Evolutionary conservation across 805 yeast genomes (phyloP).

Genomic region (Ogataea pini): DNA sequence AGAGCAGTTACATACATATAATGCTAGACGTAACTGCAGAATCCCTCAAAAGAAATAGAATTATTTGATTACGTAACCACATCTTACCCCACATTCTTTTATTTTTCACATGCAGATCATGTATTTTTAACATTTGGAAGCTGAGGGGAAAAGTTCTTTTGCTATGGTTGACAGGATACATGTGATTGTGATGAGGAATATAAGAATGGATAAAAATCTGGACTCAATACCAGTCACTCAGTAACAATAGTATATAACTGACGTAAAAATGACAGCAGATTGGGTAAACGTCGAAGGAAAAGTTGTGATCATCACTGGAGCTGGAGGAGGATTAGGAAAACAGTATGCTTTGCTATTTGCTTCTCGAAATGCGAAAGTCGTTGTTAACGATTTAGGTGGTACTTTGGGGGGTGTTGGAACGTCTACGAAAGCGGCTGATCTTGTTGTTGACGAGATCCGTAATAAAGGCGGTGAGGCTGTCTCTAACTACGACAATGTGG

Average conservation of each 20-base stretch:
- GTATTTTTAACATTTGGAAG: background rate
- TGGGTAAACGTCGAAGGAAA: slow-evolving; percentile 68
- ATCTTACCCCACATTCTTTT: slow-evolving; percentile 17
- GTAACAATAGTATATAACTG: background rate
- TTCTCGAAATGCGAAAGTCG: slow-evolving; percentile 89
- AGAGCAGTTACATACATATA: background rate
- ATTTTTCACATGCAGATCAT: slow-evolving; percentile 17
- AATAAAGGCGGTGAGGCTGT: slow-evolving; percentile 82
- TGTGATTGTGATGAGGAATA: background rate
- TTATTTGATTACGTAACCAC: background rate
- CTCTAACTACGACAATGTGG: slow-evolving; percentile 90
- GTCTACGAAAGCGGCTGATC: slow-evolving; percentile 76
- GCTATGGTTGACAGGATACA: background rate
- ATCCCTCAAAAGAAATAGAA: background rate
- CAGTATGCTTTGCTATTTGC: slow-evolving; percentile 87
- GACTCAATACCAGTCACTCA: background rate
- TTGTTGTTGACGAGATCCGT: slow-evolving; percentile 82
- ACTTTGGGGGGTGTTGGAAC: slow-evolving; percentile 73
- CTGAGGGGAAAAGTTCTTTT: background rate
- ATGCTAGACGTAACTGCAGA: background rate
- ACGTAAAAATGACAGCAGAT: background rate
- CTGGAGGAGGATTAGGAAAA: slow-evolving; percentile 96
- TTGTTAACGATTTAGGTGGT: slow-evolving; percentile 93
- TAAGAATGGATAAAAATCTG: background rate
- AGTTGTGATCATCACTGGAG: slow-evolving; percentile 93